These are phyloP conservation scores for Trifolium fragiferum DNA, from an alignment of 306 rosid species.

Conservation along the genomic window DNA sequence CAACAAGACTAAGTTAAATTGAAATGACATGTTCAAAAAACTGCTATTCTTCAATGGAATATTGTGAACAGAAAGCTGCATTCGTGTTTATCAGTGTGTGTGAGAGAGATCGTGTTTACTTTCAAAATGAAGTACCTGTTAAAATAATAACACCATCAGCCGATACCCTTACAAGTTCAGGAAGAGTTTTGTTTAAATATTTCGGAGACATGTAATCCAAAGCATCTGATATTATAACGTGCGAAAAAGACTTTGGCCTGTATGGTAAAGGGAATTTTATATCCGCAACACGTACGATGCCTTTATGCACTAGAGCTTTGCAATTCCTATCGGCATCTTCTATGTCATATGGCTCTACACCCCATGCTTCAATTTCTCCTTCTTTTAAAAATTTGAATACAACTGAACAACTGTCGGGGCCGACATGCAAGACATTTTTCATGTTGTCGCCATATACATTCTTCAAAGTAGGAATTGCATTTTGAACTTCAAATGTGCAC, in stretches of 20 bases:
- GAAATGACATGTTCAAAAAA: conserved; percentile 31
- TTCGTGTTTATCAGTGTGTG: not conserved
- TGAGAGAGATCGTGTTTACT: conserved; percentile 4
- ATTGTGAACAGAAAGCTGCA: conserved; percentile 1
- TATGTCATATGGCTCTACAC: conserved; percentile 88
- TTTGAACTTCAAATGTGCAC: conserved; percentile 76
- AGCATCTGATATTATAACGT: conserved; percentile 80
- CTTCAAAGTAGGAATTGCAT: conserved; percentile 71
- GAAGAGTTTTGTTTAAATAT: conserved; percentile 84
- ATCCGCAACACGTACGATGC: conserved; percentile 82
- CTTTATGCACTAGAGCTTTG: conserved; percentile 77
- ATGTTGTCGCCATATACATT: conserved; percentile 73
- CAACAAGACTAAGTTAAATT: not conserved
- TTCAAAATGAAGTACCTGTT: conserved; percentile 57
- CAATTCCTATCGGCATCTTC: conserved; percentile 76
- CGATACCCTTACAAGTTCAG: conserved; percentile 85
- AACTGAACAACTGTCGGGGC: conserved; percentile 87
- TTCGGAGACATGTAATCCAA: conserved; percentile 93
- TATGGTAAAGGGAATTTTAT: conserved; percentile 89
- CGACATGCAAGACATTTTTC: conserved; percentile 82
- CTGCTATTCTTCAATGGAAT: not conserved
- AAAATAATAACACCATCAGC: conserved; percentile 73
- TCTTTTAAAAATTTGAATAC: conserved; percentile 71
- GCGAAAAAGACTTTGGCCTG: conserved; percentile 81
- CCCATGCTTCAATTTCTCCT: conserved; percentile 91